Evolutionary conservation across 129 eudicot species (phyloP).

Genomic region (Oenanthe sinensis): DNA sequence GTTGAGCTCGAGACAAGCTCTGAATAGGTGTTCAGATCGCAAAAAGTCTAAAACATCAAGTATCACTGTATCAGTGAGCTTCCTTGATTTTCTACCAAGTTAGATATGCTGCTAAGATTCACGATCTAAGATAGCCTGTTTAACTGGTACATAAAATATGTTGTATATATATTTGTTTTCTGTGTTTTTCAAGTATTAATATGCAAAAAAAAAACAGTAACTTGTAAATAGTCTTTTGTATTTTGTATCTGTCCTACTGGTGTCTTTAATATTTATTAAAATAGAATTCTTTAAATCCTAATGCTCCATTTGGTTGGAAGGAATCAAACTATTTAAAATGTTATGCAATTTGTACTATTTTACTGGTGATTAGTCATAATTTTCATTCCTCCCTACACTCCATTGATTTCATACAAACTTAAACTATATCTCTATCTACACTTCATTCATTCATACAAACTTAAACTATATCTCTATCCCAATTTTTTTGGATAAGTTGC

Average conservation of each 20-base stretch:
- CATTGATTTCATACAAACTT: too few species aligned
- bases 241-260: too few species aligned
- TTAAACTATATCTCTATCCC: background rate
- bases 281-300: background rate
- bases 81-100: too few species aligned
- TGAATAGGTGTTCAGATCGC: background rate
- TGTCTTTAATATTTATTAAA: background rate
- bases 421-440: background rate
- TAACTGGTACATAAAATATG: too few species aligned
- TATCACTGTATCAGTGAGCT: background rate
- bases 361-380: background rate
- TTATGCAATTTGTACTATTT: background rate
- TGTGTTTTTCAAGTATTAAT: too few species aligned
- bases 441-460: background rate
- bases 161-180: too few species aligned
- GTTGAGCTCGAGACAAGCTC: background rate
- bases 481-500: background rate
- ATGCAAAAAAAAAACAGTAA: too few species aligned
- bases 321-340: too few species aligned
- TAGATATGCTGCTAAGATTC: too few species aligned
- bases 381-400: background rate
- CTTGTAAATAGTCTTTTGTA: too few species aligned
- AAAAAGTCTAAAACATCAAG: background rate
- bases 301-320: too few species aligned
- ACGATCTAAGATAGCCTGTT: too few species aligned